A percentile compares a stretch with the other conserved stretches of the same genome.
These are phyloP conservation scores for Tulasnella sp. DNA, from an alignment of 768 basidiomycete genomes.

Conservation along the genomic window DNA sequence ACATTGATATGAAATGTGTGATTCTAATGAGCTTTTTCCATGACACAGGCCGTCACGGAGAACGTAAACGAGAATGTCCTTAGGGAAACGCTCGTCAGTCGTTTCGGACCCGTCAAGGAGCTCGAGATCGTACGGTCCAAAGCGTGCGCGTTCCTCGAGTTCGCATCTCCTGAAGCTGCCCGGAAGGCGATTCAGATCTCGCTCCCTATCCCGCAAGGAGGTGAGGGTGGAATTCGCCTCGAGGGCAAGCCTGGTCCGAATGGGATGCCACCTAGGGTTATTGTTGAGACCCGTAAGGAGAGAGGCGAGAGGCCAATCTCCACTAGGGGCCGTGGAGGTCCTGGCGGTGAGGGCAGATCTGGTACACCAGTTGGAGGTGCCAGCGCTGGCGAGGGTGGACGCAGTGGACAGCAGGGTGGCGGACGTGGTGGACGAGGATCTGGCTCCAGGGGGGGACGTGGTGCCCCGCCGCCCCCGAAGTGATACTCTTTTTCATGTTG, in stretches of 20 bases:
- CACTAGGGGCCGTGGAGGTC: constrained; percentile 52
- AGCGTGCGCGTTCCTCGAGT: constrained; percentile 94
- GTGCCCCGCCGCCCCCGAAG: constrained; percentile 5
- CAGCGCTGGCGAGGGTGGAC: not conserved
- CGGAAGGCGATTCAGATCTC: constrained; percentile 72
- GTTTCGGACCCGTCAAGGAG: constrained; percentile 78
- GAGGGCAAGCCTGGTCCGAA: constrained; percentile 45
- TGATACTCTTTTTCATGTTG: too few species aligned
- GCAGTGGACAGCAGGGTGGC: not conserved
- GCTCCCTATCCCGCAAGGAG: constrained; percentile 56
- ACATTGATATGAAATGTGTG: not conserved
- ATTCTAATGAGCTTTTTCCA: constrained; percentile 1
- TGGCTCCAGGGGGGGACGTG: constrained; percentile 4
- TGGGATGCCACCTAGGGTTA: constrained; percentile 41
- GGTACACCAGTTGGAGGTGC: constrained; percentile 43
- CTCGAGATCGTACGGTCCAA: constrained; percentile 79
- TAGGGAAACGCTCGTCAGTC: constrained; percentile 37
- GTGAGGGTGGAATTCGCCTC: constrained; percentile 80
- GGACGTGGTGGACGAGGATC: constrained; percentile 6
- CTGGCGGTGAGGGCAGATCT: constrained; percentile 27
- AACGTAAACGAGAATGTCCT: constrained; percentile 45
- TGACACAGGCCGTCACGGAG: constrained; percentile 59
- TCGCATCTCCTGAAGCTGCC: constrained; percentile 65
- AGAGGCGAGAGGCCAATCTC: constrained; percentile 61
- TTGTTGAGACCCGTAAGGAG: constrained; percentile 86